These are phyloP conservation scores for Suhomyces kilbournensis DNA, from an alignment of 805 yeast genomes.

Conservation along the genomic window DNA sequence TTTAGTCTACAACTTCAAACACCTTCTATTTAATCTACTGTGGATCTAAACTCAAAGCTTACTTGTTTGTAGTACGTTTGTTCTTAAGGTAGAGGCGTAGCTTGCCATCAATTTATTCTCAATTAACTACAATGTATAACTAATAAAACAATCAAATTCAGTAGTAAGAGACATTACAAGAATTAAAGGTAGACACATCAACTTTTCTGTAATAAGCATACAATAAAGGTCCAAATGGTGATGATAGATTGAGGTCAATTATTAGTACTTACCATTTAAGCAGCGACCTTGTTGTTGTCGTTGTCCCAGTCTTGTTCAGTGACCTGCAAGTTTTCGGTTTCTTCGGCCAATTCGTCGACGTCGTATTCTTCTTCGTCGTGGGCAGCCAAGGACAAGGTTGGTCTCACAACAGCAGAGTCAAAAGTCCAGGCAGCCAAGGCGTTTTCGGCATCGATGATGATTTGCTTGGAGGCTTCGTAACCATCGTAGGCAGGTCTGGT, in stretches of 20 bases:
- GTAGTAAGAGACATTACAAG: constrained; percentile 12
- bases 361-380: constrained; percentile 55
- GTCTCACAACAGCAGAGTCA: constrained; percentile 92
- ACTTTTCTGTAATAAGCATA: neutral
- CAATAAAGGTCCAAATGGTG: neutral
- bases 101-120: neutral
- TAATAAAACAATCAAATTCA: constrained; percentile 9
- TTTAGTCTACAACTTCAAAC: neutral
- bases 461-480: constrained; percentile 96
- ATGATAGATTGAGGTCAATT: neutral
- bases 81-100: neutral
- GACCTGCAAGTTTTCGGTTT: constrained; percentile 43
- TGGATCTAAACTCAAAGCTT: neutral
- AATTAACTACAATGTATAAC: neutral
- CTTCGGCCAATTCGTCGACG: constrained; percentile 42
- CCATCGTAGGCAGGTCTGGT: constrained; percentile 98
- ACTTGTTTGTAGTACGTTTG: neutral
- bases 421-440: constrained; percentile 96
- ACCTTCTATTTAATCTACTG: neutral
- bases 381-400: constrained; percentile 72
- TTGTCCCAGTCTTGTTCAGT: constrained; percentile 54
- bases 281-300: constrained; percentile 28
- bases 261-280: constrained; percentile 12
- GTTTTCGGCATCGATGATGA: constrained; percentile 93
- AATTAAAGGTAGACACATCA: constrained; percentile 9